A percentile compares a stretch with the other conserved stretches of the same genome.
These are phyloP conservation scores for Calocera viscosa DNA, from an alignment of 768 basidiomycete genomes.

Conservation along the genomic window DNA sequence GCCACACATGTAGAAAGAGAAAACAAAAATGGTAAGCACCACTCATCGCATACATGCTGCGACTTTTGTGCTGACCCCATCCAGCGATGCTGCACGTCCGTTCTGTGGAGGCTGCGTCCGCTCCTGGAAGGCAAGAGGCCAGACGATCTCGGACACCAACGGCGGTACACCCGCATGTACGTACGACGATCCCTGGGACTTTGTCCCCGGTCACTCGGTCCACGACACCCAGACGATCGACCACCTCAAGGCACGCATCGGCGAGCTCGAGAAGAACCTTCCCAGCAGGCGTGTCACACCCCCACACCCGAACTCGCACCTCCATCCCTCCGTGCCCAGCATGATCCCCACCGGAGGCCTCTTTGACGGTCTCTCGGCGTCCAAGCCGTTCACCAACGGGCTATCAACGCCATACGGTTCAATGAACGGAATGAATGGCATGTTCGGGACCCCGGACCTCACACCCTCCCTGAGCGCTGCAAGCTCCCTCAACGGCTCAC, in stretches of 20 bases:
- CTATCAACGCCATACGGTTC: background rate
- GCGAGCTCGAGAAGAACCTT: constrained; percentile 6
- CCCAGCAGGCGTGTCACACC: background rate
- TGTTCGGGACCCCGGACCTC: background rate
- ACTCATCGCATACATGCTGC: background rate
- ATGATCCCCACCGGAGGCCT: background rate
- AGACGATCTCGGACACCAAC: background rate
- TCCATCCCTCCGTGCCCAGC: background rate
- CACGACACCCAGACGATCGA: constrained; percentile 6
- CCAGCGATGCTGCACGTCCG: background rate
- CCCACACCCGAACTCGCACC: background rate
- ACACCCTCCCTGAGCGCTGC: background rate
- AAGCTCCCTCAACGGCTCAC: background rate
- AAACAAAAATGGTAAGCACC: background rate
- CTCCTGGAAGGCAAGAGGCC: background rate
- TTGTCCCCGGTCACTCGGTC: background rate
- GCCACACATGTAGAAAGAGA: constrained; percentile 1
- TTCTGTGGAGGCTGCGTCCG: background rate
- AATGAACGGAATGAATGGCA: background rate
- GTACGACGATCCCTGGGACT: constrained; percentile 7
- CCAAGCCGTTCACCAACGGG: background rate
- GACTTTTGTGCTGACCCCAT: background rate
- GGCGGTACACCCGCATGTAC: constrained; percentile 1
- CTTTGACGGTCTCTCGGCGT: background rate
- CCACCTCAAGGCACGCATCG: constrained; percentile 2